phyloP scores from a whole-genome alignment of 129 eudicot species.

The Tagetes erecta region DNA sequence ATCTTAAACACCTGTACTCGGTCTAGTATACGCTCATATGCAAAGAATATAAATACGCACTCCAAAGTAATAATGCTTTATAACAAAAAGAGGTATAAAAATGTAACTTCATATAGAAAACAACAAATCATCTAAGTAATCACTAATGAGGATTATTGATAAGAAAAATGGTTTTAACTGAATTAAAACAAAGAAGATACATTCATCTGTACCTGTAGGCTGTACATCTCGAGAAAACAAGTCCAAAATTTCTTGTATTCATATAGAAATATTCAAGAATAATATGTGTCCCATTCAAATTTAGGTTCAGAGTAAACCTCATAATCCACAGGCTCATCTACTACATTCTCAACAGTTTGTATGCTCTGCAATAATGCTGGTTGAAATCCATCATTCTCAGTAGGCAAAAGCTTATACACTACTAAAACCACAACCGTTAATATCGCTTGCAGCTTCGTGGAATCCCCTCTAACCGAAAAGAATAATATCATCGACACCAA shows the following conservation, averaged over 20 bases:
- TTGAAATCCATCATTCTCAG: slow-evolving; percentile 64
- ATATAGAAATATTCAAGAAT: slow-evolving; percentile 40
- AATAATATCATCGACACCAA: slow-evolving; percentile 79
- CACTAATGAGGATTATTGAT: not conserved
- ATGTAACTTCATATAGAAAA: no score
- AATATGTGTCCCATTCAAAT: slow-evolving; percentile 90
- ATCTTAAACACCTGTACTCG: no score
- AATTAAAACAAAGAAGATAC: not conserved
- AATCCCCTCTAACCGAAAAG: slow-evolving; percentile 89
- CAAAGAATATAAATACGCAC: no score
- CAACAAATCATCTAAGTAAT: no score
- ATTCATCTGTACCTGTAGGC: not conserved
- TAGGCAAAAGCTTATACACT: slow-evolving; percentile 76
- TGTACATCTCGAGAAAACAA: slow-evolving; percentile 29
- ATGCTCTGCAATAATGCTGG: slow-evolving; percentile 78
- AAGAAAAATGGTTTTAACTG: not conserved
- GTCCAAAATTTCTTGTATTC: slow-evolving; percentile 3
- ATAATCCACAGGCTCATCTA: slow-evolving; percentile 85
- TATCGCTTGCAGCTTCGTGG: slow-evolving; percentile 91
- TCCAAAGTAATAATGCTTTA: no score
- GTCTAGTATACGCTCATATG: no score
- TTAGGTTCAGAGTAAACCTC: slow-evolving; percentile 86
- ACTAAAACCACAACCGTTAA: slow-evolving; percentile 78
- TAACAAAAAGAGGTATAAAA: no score
- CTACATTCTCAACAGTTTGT: slow-evolving; percentile 81